Evolutionary conservation across 1,284 basidiomycete species (phyloP).

Genomic region (Microbotryum silenes-acaulis): DNA sequence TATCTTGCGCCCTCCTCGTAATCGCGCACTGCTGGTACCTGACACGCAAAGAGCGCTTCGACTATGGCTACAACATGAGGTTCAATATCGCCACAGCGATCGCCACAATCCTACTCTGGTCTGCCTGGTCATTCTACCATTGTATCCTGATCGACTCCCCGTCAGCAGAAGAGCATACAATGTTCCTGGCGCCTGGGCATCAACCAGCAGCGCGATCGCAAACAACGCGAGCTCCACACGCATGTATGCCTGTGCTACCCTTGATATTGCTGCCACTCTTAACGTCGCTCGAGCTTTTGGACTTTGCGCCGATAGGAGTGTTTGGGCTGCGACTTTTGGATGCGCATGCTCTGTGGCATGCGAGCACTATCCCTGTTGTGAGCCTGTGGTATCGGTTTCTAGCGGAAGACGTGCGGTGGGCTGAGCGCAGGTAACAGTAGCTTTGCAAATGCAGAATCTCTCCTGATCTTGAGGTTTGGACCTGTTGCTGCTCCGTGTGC

Average conservation of each 20-base stretch:
- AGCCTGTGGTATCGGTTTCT: constrained; percentile 78
- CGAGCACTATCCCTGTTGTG: constrained; percentile 72
- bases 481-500: no score
- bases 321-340: constrained; percentile 58
- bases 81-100: constrained; percentile 72
- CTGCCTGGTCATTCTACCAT: constrained; percentile 54
- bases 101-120: constrained; percentile 70
- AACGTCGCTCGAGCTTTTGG: constrained; percentile 77
- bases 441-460: no score
- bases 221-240: constrained; percentile 29
- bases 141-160: constrained; percentile 29
- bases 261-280: constrained; percentile 63
- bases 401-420: constrained; percentile 52
- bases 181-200: constrained; percentile 38
- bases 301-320: constrained; percentile 63
- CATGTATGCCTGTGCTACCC: constrained; percentile 41
- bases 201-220: constrained; percentile 36
- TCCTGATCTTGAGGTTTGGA: no score
- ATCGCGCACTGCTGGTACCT: constrained; percentile 73
- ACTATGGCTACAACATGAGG: constrained; percentile 90
- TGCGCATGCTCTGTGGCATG: constrained; percentile 91
- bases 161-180: constrained; percentile 53
- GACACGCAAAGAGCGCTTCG: constrained; percentile 66
- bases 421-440: constrained; percentile 4
- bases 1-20: neutral